Conservation (phyloP, 352 stramenopile genomes). For the Phytophthora cryptogea region DNA sequence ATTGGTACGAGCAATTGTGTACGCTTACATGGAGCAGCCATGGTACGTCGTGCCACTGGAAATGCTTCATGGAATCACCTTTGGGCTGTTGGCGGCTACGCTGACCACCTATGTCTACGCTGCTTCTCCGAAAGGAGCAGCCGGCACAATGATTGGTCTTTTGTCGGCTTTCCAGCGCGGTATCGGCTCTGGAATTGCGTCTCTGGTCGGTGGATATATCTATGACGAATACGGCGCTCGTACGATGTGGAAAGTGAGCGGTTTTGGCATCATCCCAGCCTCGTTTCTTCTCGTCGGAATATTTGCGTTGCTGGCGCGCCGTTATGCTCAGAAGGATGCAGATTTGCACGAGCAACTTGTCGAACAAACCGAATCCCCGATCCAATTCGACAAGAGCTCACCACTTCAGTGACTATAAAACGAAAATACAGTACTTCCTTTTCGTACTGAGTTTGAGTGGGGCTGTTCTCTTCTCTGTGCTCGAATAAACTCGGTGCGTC, state of each 20-base stretch:
- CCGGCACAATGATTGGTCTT: slow-evolving; percentile 62
- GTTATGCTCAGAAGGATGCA: not conserved
- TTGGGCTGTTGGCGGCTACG: slow-evolving; percentile 46
- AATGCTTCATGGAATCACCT: slow-evolving; percentile 60
- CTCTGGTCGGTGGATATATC: slow-evolving; percentile 54
- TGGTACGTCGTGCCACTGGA: slow-evolving; percentile 64
- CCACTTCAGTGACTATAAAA: slow-evolving; percentile 11
- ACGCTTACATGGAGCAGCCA: slow-evolving; percentile 55
- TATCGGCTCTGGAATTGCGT: slow-evolving; percentile 46
- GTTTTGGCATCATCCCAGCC: slow-evolving; percentile 36
- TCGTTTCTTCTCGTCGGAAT: slow-evolving; percentile 14
- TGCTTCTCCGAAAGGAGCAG: slow-evolving; percentile 35
- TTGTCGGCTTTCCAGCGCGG: slow-evolving; percentile 60
- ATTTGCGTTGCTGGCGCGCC: slow-evolving; percentile 25
- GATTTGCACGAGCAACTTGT: slow-evolving; percentile 29
- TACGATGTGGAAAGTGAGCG: slow-evolving; percentile 55
- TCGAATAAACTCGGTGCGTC: too few relatives aligned
- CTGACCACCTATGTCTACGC: slow-evolving; percentile 59
- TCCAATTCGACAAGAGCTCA: slow-evolving; percentile 8
- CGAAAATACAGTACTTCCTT: too few relatives aligned
- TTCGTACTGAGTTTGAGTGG: too few relatives aligned
- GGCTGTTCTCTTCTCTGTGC: too few relatives aligned
- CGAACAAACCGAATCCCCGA: not conserved
- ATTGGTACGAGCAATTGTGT: slow-evolving; percentile 53
- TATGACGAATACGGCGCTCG: slow-evolving; percentile 53